These are phyloP conservation scores for Petrea volubilis DNA, from an alignment of 257 asterid species.

Conservation along the genomic window DNA sequence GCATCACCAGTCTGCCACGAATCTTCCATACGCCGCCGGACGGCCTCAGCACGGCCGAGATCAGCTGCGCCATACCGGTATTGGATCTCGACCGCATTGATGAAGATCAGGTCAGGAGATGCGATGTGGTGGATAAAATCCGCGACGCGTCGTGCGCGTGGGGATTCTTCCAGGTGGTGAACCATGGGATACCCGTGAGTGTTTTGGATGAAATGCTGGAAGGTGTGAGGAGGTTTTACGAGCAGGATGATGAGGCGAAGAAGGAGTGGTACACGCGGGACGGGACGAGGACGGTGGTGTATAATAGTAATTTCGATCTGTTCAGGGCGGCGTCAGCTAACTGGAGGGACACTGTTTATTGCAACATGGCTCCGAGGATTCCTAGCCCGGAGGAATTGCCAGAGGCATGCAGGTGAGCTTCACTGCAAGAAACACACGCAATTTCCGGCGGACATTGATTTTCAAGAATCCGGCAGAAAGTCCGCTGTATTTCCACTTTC, in stretches of 20 bases:
- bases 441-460: neutral
- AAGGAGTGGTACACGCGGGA: conserved; percentile 40
- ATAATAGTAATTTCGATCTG: conserved; percentile 48
- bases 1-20: conserved; percentile 36
- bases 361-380: conserved; percentile 36
- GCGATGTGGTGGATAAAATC: conserved; percentile 10
- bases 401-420: conserved; percentile 30
- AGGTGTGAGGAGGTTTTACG: conserved; percentile 42
- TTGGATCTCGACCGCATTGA: conserved; percentile 36
- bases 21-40: conserved; percentile 38
- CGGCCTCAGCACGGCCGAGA: neutral
- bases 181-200: conserved; percentile 33
- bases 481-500: no score
- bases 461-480: no score
- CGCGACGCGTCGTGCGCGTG: conserved; percentile 31
- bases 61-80: conserved; percentile 35
- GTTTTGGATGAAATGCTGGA: conserved; percentile 40
- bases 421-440: neutral
- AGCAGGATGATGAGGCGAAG: conserved; percentile 35
- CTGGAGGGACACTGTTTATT: conserved; percentile 44
- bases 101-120: conserved; percentile 5
- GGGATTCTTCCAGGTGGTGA: conserved; percentile 49
- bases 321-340: conserved; percentile 29
- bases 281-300: conserved; percentile 32
- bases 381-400: conserved; percentile 42